Conservation (phyloP, 805 yeast species). For the Starmerella cellae region DNA sequence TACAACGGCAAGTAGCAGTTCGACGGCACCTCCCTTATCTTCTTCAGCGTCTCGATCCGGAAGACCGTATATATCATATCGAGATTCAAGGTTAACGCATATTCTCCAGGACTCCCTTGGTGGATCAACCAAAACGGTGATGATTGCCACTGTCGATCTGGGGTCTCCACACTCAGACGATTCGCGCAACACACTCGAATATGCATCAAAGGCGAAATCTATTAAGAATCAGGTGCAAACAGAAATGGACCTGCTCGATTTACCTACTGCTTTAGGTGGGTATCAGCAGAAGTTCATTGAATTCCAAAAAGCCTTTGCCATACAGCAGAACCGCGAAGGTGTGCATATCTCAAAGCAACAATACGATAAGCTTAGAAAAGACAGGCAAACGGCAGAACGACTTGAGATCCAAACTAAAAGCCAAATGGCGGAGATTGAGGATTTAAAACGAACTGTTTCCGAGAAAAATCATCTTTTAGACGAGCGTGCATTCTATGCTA, state of each 20-base stretch:
- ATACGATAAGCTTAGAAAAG: slow-evolving; percentile 28
- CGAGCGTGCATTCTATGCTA: background rate
- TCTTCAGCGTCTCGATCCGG: slow-evolving; percentile 47
- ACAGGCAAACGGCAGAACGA: background rate
- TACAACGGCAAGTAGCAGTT: background rate
- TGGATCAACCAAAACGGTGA: slow-evolving; percentile 73
- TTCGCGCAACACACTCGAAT: slow-evolving; percentile 71
- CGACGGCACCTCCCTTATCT: background rate
- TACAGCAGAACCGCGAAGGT: slow-evolving; percentile 57
- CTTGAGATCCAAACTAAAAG: background rate
- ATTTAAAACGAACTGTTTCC: background rate
- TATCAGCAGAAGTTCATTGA: slow-evolving; percentile 42
- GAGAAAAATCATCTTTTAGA: background rate
- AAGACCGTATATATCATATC: slow-evolving; percentile 60
- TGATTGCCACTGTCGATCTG: slow-evolving; percentile 80
- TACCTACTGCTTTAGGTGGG: slow-evolving; percentile 38
- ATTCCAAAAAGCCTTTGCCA: slow-evolving; percentile 45
- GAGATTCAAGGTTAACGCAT: slow-evolving; percentile 72
- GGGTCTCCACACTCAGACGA: slow-evolving; percentile 68
- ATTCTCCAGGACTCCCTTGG: slow-evolving; percentile 74
- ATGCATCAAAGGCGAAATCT: slow-evolving; percentile 75
- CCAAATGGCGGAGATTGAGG: background rate
- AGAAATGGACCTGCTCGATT: slow-evolving; percentile 48
- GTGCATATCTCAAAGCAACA: slow-evolving; percentile 45
- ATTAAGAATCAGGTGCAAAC: slow-evolving; percentile 62